phyloP scores from a whole-genome alignment of 345 rosid species.

The Citrus australasica region DNA sequence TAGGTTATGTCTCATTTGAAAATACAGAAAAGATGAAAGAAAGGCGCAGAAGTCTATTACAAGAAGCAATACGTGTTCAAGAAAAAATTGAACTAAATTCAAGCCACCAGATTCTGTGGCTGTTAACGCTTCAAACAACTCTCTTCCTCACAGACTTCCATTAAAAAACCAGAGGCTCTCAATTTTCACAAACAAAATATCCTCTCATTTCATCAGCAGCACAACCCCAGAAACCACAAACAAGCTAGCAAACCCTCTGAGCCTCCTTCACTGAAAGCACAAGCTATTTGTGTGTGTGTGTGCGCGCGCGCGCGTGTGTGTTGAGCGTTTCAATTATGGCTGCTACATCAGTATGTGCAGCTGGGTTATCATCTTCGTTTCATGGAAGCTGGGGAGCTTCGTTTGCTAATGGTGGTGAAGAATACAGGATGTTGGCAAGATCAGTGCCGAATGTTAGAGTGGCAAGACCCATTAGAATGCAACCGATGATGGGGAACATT shows the following conservation, averaged over 20 bases:
- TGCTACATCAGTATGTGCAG: slow-evolving; percentile 45
- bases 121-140: slow-evolving; percentile 17
- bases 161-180: slow-evolving; percentile 28
- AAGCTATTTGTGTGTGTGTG: neutral
- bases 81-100: slow-evolving; percentile 16
- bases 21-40: neutral
- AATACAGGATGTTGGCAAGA: slow-evolving; percentile 32
- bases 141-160: slow-evolving; percentile 16
- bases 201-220: neutral
- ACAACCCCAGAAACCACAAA: neutral
- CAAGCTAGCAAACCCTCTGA: neutral
- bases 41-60: neutral
- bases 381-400: slow-evolving; percentile 55
- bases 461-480: slow-evolving; percentile 40
- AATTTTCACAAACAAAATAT: slow-evolving; percentile 2
- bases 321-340: slow-evolving; percentile 31
- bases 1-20: too few relatives aligned
- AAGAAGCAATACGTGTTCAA: slow-evolving; percentile 24
- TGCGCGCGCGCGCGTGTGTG: neutral
- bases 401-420: slow-evolving; percentile 49
- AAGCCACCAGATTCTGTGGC: slow-evolving; percentile 46
- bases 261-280: neutral
- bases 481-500: slow-evolving; percentile 80
- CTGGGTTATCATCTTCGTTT: slow-evolving; percentile 41
- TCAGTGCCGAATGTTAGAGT: slow-evolving; percentile 39